A percentile compares a stretch with the other conserved stretches of the same genome.
These are phyloP conservation scores for Pleurotus ostreatus DNA, from an alignment of 768 basidiomycete species.

Conservation along the genomic window DNA sequence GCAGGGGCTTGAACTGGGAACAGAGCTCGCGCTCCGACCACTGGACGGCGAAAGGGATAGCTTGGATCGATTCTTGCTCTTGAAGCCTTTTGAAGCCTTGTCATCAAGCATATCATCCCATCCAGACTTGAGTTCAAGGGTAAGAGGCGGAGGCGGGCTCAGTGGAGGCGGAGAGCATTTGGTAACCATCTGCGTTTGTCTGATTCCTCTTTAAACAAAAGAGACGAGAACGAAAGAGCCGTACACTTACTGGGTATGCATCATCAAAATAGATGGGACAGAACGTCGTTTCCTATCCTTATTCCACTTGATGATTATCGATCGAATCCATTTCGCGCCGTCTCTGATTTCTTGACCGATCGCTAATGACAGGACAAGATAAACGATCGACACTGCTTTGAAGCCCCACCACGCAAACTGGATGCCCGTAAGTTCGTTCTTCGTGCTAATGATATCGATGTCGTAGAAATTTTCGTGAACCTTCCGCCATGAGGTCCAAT, in stretches of 20 bases:
- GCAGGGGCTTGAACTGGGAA: conserved; percentile 18
- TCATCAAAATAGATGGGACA: conserved; percentile 8
- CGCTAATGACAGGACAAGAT: conserved; percentile 29
- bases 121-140: conserved; percentile 39
- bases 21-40: conserved; percentile 3
- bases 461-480: conserved; percentile 39
- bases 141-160: background rate
- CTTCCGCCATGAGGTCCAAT: conserved; percentile 41
- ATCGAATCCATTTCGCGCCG: conserved; percentile 28
- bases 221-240: background rate
- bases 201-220: background rate
- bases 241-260: conserved; percentile 21
- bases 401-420: conserved; percentile 36
- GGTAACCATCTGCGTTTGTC: background rate
- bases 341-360: conserved; percentile 38
- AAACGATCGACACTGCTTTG: conserved; percentile 33
- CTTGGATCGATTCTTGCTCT: background rate
- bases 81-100: conserved; percentile 21
- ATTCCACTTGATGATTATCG: background rate
- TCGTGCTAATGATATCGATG: conserved; percentile 27
- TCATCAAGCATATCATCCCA: conserved; percentile 46
- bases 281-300: conserved; percentile 7
- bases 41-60: background rate
- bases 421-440: conserved; percentile 22
- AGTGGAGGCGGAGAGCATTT: background rate